Evolutionary conservation across 1,139 yeast species (phyloP).

Genomic region (Nematodospora anomalae): DNA sequence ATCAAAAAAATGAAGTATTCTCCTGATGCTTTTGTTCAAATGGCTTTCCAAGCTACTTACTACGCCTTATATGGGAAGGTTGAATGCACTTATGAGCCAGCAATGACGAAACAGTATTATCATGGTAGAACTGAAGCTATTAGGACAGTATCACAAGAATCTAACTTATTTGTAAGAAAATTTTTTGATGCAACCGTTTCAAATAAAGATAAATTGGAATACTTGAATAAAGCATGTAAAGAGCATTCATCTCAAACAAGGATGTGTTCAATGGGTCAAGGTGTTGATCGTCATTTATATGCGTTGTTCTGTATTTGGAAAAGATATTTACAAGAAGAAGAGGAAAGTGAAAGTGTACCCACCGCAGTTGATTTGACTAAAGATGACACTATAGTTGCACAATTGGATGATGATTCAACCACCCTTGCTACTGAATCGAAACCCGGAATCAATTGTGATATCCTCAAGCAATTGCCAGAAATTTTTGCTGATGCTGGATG

Average conservation of each 20-base stretch:
- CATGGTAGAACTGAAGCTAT: conserved; percentile 95
- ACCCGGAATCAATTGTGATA: conserved; percentile 1
- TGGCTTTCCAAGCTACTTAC: conserved; percentile 92
- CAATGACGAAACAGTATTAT: conserved; percentile 84
- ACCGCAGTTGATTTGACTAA: conserved; percentile 6
- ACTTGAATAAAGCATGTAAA: conserved; percentile 65
- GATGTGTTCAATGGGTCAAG: conserved; percentile 71
- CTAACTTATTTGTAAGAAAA: conserved; percentile 79
- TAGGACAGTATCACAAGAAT: conserved; percentile 77
- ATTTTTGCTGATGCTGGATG: conserved; percentile 75
- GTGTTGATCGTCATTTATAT: conserved; percentile 87
- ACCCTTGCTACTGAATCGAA: conserved; percentile 20
- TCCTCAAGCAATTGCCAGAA: conserved; percentile 30
- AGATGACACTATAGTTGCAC: conserved; percentile 10
- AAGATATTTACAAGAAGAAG: conserved; percentile 52
- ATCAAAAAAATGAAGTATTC: conserved; percentile 86
- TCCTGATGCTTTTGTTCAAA: conserved; percentile 93
- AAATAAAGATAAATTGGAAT: conserved; percentile 59
- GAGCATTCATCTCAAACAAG: conserved; percentile 70
- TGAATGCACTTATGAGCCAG: conserved; percentile 94
- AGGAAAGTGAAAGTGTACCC: conserved; percentile 14
- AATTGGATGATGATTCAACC: conserved; percentile 18
- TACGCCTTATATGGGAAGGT: conserved; percentile 90
- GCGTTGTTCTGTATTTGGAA: conserved; percentile 90
- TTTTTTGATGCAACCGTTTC: conserved; percentile 71